Percentiles rank a stretch among this genome's conserved stretches.
Conservation (phyloP, 768 basidiomycete species). For the Tephrocybe sp. region DNA sequence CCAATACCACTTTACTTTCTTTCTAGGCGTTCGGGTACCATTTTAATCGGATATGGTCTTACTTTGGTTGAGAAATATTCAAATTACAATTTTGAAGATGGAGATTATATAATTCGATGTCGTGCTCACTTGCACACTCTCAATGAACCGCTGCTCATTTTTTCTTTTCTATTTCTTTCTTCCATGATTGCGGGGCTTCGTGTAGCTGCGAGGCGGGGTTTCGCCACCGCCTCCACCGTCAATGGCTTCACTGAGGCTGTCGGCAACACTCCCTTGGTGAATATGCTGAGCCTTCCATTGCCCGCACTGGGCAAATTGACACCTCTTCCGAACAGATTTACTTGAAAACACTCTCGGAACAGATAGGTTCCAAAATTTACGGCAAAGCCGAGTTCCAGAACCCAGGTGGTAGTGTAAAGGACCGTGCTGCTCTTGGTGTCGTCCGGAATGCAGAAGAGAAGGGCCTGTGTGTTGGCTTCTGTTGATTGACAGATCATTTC, state of each 20-base stretch:
- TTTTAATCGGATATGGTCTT: conserved; percentile 16
- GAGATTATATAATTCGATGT: conserved; percentile 34
- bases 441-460: conserved; percentile 82
- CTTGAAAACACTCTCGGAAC: conserved; percentile 76
- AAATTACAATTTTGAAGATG: neutral
- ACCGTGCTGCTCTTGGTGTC: conserved; percentile 91
- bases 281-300: no score
- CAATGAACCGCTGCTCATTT: neutral
- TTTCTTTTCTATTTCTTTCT: conserved; percentile 16
- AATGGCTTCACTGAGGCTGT: conserved; percentile 85
- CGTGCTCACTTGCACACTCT: conserved; percentile 30
- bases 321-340: conserved; percentile 59
- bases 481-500: neutral
- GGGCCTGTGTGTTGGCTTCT: conserved; percentile 56
- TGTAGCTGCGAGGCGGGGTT: conserved; percentile 28
- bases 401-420: conserved; percentile 97
- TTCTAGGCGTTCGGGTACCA: conserved; percentile 23
- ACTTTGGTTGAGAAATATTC: conserved; percentile 9
- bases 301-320: no score
- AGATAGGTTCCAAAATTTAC: conserved; percentile 78
- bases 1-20: conserved; percentile 20
- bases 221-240: conserved; percentile 44
- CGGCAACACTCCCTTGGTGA: conserved; percentile 90
- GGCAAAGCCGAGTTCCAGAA: conserved; percentile 99
- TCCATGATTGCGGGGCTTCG: conserved; percentile 34